Evolutionary conservation across 2,329 filamentous ascomycete genomes (phyloP), one percentile per base, ranked within the genome.

Genomic region (Hypoxylon sp.): DNA sequence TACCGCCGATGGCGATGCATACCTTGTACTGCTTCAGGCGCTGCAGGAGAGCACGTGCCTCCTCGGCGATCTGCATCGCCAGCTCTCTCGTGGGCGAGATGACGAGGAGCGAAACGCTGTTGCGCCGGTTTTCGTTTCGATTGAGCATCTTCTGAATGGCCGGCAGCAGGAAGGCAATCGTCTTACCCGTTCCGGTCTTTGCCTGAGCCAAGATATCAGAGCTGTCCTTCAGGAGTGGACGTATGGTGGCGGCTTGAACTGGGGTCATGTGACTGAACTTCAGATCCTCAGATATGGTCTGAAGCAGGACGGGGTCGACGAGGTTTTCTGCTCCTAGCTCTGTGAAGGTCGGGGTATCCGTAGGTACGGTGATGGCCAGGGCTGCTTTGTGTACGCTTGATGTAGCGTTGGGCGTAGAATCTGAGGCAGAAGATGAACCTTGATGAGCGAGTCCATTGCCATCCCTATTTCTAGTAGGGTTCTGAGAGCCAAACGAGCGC

Each of bases 161-260:
- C n/a, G 92, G 93, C 3, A 95, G 80, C 34, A 96, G 82, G 79
- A 96, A 96, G 49, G 90, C 92, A 57, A 95, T 78, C 0, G 92
- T 96, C 80, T 96, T 96, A 70, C 92, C 92, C 0, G 93, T 96
- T 68, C 92, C 92, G 0, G 92, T 96, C 80, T 91, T 94, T 53
- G 92, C 92, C 77, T 95, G 92, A 6, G 92, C 92, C 62, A 96
- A 81, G 61, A 87, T 80, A 72, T 86, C 84, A 53, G 71, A 75
- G 24, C 79, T 76, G 52, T 76, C 77, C 0, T 79, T 78, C 10
- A 84, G 78, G 56, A 85, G 79, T 53, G 80, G 77, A 62, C 78
- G 74, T 11, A 86, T 76, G 2, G 83, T 85, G 15, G 83, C 80
- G 15, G 83, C 81, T 74, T 86, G 84, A 1, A 86, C 84, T 11